phyloP scores from a whole-genome alignment of 2,329 filamentous ascomycete species.

The Aplosporella prunicola region DNA sequence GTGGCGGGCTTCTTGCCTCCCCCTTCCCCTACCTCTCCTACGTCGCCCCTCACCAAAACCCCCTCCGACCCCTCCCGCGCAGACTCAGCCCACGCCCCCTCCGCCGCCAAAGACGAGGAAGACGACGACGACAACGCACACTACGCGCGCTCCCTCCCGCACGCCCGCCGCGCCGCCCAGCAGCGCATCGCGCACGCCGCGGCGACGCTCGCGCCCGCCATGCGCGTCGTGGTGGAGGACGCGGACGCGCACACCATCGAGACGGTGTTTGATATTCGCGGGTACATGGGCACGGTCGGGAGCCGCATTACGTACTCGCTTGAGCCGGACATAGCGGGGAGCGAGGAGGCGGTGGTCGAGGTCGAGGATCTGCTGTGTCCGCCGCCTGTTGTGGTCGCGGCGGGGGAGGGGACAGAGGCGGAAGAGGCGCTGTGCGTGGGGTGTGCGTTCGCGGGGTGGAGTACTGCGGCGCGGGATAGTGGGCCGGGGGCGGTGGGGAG shows the following conservation, averaged over 20 bases:
- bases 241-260: conserved; percentile 45
- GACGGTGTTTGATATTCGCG: conserved; percentile 28
- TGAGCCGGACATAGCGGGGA: conserved; percentile 45
- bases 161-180: background rate
- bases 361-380: conserved; percentile 43
- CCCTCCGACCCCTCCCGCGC: conserved; percentile 1
- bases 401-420: conserved; percentile 3
- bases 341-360: conserved; percentile 41
- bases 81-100: conserved; percentile 2
- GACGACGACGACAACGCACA: background rate
- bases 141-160: background rate
- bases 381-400: conserved; percentile 1
- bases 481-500: conserved; percentile 1
- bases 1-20: conserved; percentile 46
- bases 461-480: background rate
- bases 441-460: background rate
- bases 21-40: conserved; percentile 32
- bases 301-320: conserved; percentile 54
- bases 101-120: background rate
- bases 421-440: background rate
- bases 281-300: conserved; percentile 51
- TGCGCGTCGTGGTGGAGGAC: conserved; percentile 47
- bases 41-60: conserved; percentile 1
- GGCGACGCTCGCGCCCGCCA: conserved; percentile 39
- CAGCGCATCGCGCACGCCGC: conserved; percentile 1